phyloP scores from a whole-genome alignment of 805 yeast genomes.

The Zygotorulaspora chibaensis region DNA sequence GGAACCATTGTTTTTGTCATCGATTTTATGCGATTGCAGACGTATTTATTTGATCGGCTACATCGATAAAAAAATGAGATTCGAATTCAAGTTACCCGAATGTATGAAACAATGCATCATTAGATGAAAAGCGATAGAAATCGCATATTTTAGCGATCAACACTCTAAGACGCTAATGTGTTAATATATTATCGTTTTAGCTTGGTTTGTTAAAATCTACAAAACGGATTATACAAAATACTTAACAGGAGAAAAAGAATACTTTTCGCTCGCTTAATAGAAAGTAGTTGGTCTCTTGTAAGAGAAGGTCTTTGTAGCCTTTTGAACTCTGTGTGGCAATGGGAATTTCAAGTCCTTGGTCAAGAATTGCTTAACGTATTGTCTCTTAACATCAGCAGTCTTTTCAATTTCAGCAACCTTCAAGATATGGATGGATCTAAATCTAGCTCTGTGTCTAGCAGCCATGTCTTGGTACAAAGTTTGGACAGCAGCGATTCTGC shows the following conservation, averaged over 20 bases:
- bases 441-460: constrained; percentile 99
- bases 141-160: too few relatives aligned
- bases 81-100: too few relatives aligned
- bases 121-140: too few relatives aligned
- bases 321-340: constrained; percentile 98
- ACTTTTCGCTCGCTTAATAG: constrained; percentile 57
- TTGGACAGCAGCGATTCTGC: constrained; percentile 99
- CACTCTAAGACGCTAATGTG: too few relatives aligned
- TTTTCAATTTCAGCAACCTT: constrained; percentile 98
- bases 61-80: too few relatives aligned
- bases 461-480: constrained; percentile 99
- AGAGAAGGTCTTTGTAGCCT: constrained; percentile 82
- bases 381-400: constrained; percentile 98
- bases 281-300: constrained; percentile 94
- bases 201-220: constrained; percentile 24
- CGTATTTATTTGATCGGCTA: too few relatives aligned
- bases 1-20: not conserved
- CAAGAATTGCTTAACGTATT: constrained; percentile 96
- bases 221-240: constrained; percentile 29
- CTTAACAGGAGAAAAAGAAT: constrained; percentile 13
- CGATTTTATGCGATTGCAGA: not conserved
- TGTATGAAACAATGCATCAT: too few relatives aligned
- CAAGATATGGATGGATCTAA: constrained; percentile 98
- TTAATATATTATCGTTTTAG: constrained; percentile 4
- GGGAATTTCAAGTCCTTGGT: constrained; percentile 97